Conservation (phyloP, 352 stramenopile species). For the Globisporangium emineosum region DNA sequence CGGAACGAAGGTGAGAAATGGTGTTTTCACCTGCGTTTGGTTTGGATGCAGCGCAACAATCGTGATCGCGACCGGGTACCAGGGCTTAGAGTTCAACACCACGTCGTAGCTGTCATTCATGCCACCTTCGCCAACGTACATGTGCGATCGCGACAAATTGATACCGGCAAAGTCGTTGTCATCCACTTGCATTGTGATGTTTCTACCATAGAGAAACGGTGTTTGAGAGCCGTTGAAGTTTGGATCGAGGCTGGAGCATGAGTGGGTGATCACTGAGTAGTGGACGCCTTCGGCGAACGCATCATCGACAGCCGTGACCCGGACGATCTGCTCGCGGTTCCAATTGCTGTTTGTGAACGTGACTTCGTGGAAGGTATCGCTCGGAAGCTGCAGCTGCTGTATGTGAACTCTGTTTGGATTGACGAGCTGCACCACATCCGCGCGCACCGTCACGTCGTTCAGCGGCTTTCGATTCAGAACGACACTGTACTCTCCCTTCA, state of each 20-base stretch:
- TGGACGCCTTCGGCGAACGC: conserved; percentile 53
- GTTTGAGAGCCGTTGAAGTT: conserved; percentile 49
- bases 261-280: conserved; percentile 56
- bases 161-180: conserved; percentile 65
- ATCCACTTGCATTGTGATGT: conserved; percentile 61
- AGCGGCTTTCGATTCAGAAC: conserved; percentile 68
- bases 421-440: conserved; percentile 32
- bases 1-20: conserved; percentile 36
- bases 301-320: conserved; percentile 55
- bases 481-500: conserved; percentile 55
- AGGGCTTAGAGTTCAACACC: conserved; percentile 51
- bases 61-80: conserved; percentile 48
- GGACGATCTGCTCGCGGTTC: conserved; percentile 68
- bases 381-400: conserved; percentile 42
- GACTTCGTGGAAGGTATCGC: conserved; percentile 20
- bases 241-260: conserved; percentile 38
- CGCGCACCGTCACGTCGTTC: conserved; percentile 39
- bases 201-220: conserved; percentile 59
- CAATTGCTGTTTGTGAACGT: conserved; percentile 55
- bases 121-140: conserved; percentile 61
- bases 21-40: conserved; percentile 35
- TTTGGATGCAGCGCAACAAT: conserved; percentile 39
- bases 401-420: conserved; percentile 26
- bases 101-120: conserved; percentile 54
- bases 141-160: conserved; percentile 44